phyloP scores from a whole-genome alignment of 2,329 filamentous ascomycete genomes.

The Botrytis galanthina region DNA sequence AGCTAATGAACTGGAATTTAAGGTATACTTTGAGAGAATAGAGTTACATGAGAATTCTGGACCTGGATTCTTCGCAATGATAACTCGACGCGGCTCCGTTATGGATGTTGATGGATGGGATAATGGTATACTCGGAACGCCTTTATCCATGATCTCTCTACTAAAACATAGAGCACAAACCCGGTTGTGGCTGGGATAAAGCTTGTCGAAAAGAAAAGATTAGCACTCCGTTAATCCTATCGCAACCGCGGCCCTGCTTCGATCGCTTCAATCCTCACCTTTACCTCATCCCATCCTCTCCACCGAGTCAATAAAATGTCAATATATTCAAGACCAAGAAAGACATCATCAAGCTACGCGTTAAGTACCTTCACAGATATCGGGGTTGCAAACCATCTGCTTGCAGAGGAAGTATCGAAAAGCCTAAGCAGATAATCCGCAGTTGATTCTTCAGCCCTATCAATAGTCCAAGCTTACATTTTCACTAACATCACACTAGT shows the following conservation, averaged over 20 bases:
- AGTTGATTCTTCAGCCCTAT: background rate
- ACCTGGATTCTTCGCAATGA: background rate
- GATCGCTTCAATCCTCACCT: no score
- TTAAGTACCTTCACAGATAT: background rate
- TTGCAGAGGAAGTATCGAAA: background rate
- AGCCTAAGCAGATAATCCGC: background rate
- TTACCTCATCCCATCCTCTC: background rate
- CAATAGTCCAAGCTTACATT: background rate
- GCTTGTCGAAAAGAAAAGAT: background rate
- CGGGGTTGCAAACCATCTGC: accelerated
- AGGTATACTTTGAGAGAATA: no score
- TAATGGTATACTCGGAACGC: background rate
- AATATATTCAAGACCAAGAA: background rate
- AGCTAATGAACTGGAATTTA: background rate
- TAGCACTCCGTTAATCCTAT: accelerated
- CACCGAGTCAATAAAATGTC: background rate
- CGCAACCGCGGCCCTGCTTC: no score
- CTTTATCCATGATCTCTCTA: background rate
- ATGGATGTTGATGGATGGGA: background rate
- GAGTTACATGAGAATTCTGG: accelerated
- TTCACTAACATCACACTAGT: background rate
- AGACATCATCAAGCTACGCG: background rate
- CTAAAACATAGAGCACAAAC: accelerated
- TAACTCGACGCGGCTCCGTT: no score
- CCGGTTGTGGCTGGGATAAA: background rate